Base-by-base conservation (phyloP, 2,329 filamentous ascomycete genomes). In the Aspergillus japonicus region DNA sequence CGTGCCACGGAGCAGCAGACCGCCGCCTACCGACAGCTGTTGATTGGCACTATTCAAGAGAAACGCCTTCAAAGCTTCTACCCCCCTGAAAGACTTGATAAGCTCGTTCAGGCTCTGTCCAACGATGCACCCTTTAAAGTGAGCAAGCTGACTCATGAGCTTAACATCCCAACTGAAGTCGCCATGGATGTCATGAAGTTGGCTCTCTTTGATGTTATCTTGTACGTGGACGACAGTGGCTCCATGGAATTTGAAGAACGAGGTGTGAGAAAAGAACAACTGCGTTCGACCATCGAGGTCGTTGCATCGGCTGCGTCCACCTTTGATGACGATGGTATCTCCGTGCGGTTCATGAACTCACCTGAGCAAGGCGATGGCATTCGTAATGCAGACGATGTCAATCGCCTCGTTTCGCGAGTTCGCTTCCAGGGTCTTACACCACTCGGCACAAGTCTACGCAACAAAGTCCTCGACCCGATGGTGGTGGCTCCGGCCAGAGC, bases 281-380 rank as follows among this genome's bases (percentile, higher is more conserved):
- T 90, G 65, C 83, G 83, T 69, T 79, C 88, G 65, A 88, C 89
- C 66, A 73, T 90, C 63, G 80, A 83, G 52, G 83, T 85, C 54
- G 86, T 88, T 55, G 83, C 86, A 21, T 87, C 82, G 59, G 86
- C 86, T 7, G 85, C 87, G 3, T 86, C 86, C 2, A 81, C 89
- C n/a, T 90, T 90, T 68, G 87, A 90, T 64, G 79, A 85, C 35
- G 87, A 90, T 67, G 87, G 87, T 47, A 87, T 90, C 62, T 83
- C 83, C 29, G 76, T 89, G 44, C 86, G 87, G 50, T 89, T 89
- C 79, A 89, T 90, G 87, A 89, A 90, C 76, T 83, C 83, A 12
- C 77, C 81, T 23, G 73, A 77, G 65, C 75, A 69, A 67, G 82
- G 73, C 35, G 84, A 88, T 66, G 78, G 82, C 57, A 85, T 89